Percentiles rank a stretch among this genome's conserved stretches.
Conservation (phyloP, 768 basidiomycete genomes). For the Mycena chlorophos region DNA sequence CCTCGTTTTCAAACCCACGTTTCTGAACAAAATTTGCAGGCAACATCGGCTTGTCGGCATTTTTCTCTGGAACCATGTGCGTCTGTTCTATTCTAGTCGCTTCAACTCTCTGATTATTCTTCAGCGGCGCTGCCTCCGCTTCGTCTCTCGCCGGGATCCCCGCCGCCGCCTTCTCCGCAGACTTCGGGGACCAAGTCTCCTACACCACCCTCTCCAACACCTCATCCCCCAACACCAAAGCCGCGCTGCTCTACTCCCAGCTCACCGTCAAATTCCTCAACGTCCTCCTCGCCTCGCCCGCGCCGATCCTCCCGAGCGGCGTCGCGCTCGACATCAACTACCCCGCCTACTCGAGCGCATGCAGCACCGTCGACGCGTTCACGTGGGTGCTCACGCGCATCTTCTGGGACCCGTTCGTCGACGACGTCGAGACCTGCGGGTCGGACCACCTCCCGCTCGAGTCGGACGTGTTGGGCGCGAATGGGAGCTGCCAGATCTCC, state of each 20-base stretch:
- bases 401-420: slow-evolving; percentile 27
- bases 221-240: slow-evolving; percentile 33
- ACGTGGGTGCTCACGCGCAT: slow-evolving; percentile 48
- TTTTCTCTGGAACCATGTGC: slow-evolving; percentile 29
- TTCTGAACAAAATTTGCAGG: slow-evolving; percentile 5
- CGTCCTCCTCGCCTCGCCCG: slow-evolving; percentile 31
- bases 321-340: slow-evolving; percentile 54
- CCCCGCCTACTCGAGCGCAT: slow-evolving; percentile 36
- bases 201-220: slow-evolving; percentile 49
- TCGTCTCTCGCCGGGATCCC: slow-evolving; percentile 24
- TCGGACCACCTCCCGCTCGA: slow-evolving; percentile 44
- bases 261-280: slow-evolving; percentile 43
- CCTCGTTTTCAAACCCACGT: not conserved
- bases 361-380: slow-evolving; percentile 39
- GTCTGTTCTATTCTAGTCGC: not conserved
- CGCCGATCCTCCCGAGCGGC: slow-evolving; percentile 41
- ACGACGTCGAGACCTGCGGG: slow-evolving; percentile 49
- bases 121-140: not conserved
- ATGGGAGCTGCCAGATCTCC: slow-evolving; percentile 43
- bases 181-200: slow-evolving; percentile 42
- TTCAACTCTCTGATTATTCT: not conserved
- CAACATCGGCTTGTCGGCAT: slow-evolving; percentile 22
- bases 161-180: slow-evolving; percentile 49
- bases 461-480: slow-evolving; percentile 34
- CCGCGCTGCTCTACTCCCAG: slow-evolving; percentile 44